These are phyloP conservation scores for Setaria viridis DNA, from an alignment of 202 grass and related monocot species.

Conservation along the genomic window DNA sequence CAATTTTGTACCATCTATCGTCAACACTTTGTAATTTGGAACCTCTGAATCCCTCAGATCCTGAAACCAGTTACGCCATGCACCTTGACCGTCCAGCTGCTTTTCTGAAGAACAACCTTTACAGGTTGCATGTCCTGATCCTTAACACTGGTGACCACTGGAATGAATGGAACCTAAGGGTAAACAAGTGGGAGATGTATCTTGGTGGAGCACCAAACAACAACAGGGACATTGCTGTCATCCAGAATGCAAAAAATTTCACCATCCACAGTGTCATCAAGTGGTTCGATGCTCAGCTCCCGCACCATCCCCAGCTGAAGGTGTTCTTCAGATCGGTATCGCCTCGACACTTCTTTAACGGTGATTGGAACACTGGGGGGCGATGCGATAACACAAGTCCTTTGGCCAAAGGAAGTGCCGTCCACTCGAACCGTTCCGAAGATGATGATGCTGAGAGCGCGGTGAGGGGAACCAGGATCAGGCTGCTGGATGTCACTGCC, in stretches of 20 bases:
- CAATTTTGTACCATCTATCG: conserved; percentile 89
- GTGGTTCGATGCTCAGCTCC: conserved; percentile 77
- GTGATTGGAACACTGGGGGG: conserved; percentile 82
- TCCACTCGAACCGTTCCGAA: conserved; percentile 65
- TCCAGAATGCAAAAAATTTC: conserved; percentile 89
- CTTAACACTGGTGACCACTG: conserved; percentile 95
- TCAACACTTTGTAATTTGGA: conserved; percentile 84
- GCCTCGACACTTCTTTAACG: conserved; percentile 89
- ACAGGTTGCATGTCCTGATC: conserved; percentile 74
- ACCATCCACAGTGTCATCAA: conserved; percentile 71
- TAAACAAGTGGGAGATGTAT: conserved; percentile 89
- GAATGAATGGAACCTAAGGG: conserved; percentile 82
- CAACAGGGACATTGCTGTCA: conserved; percentile 58
- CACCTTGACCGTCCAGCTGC: conserved; percentile 75
- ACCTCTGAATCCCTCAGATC: conserved; percentile 68
- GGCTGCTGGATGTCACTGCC: conserved; percentile 81
- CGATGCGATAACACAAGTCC: conserved; percentile 73
- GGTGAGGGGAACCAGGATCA: conserved; percentile 66
- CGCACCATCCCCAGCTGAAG: conserved; percentile 61
- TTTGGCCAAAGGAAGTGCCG: conserved; percentile 63
- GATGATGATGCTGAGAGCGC: conserved; percentile 66
- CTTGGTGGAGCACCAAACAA: conserved; percentile 64
- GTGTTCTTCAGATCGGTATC: conserved; percentile 78
- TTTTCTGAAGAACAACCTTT: conserved; percentile 75
- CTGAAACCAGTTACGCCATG: conserved; percentile 75